A percentile compares a stretch with the other conserved stretches of the same genome.
These are phyloP conservation scores for Sporothrix brunneoviolacea DNA, from an alignment of 2,329 filamentous ascomycete species.

Conservation along the genomic window DNA sequence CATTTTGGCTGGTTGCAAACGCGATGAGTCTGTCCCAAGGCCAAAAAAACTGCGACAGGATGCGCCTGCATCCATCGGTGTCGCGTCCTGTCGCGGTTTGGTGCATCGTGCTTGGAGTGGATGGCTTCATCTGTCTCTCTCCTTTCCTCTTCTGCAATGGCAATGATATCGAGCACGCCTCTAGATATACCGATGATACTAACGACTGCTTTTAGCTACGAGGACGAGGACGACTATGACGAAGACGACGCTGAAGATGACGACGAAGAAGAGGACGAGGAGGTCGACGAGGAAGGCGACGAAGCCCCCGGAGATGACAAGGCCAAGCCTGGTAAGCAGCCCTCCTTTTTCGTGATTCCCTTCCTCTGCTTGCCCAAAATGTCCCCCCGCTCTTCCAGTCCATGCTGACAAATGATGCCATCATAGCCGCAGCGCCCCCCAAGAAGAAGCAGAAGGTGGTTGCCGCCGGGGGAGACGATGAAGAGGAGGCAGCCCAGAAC, in stretches of 20 bases:
- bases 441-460: conserved; percentile 47
- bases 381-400: no score
- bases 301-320: conserved; percentile 13
- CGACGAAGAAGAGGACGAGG: conserved; percentile 32
- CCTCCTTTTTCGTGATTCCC: neutral
- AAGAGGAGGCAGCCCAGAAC: conserved; percentile 22
- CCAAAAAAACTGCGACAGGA: neutral
- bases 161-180: neutral
- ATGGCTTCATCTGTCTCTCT: neutral
- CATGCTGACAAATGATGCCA: conserved; percentile 21
- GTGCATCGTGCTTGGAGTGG: neutral
- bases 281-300: conserved; percentile 32
- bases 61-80: neutral
- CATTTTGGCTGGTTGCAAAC: neutral
- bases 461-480: conserved; percentile 25
- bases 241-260: conserved; percentile 23
- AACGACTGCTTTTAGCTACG: conserved; percentile 3
- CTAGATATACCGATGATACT: neutral
- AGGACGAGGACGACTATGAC: conserved; percentile 24
- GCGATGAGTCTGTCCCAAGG: neutral
- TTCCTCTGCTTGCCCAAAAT: neutral
- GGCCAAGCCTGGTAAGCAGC: conserved; percentile 12
- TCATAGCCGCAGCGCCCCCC: conserved; percentile 32
- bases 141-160: neutral
- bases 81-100: neutral